Base-by-base conservation (phyloP, 257 asterid genomes). In the Nemophila menziesii region DNA sequence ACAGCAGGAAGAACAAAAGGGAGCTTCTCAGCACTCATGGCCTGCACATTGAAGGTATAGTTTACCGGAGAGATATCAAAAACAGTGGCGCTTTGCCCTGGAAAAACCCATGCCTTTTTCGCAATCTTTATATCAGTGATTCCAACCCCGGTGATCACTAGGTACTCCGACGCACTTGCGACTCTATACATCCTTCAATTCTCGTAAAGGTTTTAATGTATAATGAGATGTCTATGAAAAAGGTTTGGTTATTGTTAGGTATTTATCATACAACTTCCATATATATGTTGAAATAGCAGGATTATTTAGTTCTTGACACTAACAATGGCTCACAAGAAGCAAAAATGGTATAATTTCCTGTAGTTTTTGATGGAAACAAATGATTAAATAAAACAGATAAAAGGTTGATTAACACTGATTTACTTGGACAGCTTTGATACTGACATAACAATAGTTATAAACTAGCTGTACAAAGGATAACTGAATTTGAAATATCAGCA, bases 21-120 rank as follows among this genome's bases (percentile, higher is more conserved):
- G 22, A 39, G 44, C 44, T 39, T 39, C 10, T 39, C 44, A 3
- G 44, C 44, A 39, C 44, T 39, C 44, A 39, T 39, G 44, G 44
- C 44, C 22, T 39, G 44, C 44, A 39, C 44, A 16, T 39, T 22
- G 5, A 39, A 39, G 19, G 43, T 39, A 14, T 39, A 39, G 8
- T 39, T 39, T 21, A 39, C 43, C 10, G 43, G 43, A 14, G 44
- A 39, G 18, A 39, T 22, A 39, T 39, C 44, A 39, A 39, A 39
- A 13, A 16, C 11, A 1, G 22, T n/a, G 22, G 4, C 16, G 44
- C 22, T 16, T 13, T 39, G 44, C 3, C 44, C 44, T 2, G 44
- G 44, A 4, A 39, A 11, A 8, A 39, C 14, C 44, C 44, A 39
- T n/a, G 44, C 44, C 44, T 39, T 39, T 16, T 39, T 39, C 3